phyloP scores from a whole-genome alignment of 768 basidiomycete genomes.

The Tylopilus sp. region DNA sequence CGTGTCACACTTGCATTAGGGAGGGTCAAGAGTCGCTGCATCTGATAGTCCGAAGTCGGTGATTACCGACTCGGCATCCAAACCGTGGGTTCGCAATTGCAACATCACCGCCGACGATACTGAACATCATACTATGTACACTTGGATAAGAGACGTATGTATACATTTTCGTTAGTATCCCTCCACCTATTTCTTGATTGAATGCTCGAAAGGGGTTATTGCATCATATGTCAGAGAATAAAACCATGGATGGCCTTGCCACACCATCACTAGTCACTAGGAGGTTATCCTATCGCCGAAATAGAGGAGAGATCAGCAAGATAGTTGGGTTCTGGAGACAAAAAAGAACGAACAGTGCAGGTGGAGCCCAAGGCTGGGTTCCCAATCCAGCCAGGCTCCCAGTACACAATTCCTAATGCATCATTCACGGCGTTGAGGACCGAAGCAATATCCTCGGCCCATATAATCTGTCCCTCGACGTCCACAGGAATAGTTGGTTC shows the following conservation, averaged over 20 bases:
- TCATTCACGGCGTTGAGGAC: conserved; percentile 1
- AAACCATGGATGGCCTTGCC: conserved; percentile 4
- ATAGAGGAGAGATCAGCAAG: not conserved
- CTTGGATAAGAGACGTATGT: too few relatives aligned
- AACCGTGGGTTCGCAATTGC: not conserved
- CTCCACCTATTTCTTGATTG: too few relatives aligned
- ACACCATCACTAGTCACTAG: conserved; percentile 6
- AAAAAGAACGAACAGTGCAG: conserved; percentile 8
- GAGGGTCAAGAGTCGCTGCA: not conserved
- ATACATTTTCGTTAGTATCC: too few relatives aligned
- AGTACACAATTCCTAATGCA: conserved; percentile 11
- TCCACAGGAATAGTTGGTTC: conserved; percentile 4
- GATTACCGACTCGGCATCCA: not conserved
- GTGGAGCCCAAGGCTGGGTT: conserved; percentile 5
- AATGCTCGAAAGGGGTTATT: too few relatives aligned
- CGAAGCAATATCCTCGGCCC: not conserved
- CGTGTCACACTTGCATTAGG: not conserved
- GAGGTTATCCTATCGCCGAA: conserved; percentile 4
- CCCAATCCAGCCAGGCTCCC: conserved; percentile 7
- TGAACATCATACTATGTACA: too few relatives aligned
- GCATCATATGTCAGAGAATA: not conserved
- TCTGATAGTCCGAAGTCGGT: conserved; percentile 1
- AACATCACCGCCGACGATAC: too few relatives aligned
- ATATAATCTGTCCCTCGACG: conserved; percentile 7
- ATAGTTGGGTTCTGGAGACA: not conserved